Conservation (phyloP, 768 basidiomycete species). For the Termitomyces sp. region DNA sequence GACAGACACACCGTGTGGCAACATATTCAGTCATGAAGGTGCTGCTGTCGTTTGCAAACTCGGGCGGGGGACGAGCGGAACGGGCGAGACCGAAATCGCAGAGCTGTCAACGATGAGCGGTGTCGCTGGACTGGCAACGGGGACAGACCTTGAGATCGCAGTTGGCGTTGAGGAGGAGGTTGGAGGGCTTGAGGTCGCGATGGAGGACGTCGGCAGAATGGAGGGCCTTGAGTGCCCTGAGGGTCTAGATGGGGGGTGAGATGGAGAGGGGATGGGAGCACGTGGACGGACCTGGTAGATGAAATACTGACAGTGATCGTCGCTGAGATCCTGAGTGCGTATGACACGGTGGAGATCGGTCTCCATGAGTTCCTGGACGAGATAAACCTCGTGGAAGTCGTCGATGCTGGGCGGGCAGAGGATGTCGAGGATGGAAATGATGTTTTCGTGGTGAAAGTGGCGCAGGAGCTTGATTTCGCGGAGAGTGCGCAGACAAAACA, state of each 20-base stretch:
- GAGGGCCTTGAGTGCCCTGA: slow-evolving; percentile 90
- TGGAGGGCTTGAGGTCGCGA: slow-evolving; percentile 94
- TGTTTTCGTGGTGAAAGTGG: slow-evolving; percentile 81
- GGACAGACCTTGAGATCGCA: slow-evolving; percentile 83
- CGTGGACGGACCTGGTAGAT: slow-evolving; percentile 72
- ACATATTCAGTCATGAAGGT: slow-evolving; percentile 94
- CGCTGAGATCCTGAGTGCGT: slow-evolving; percentile 86
- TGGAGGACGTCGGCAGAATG: slow-evolving; percentile 95
- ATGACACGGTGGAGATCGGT: slow-evolving; percentile 97
- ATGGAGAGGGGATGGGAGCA: neutral
- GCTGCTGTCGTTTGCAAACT: slow-evolving; percentile 68
- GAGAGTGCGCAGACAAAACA: slow-evolving; percentile 84
- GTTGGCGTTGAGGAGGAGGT: slow-evolving; percentile 91
- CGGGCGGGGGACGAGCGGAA: slow-evolving; percentile 68
- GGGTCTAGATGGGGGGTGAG: slow-evolving; percentile 44
- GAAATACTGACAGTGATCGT: slow-evolving; percentile 97
- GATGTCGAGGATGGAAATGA: slow-evolving; percentile 95
- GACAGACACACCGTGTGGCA: slow-evolving; percentile 64
- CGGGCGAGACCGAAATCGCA: slow-evolving; percentile 89
- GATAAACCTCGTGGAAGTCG: slow-evolving; percentile 77
- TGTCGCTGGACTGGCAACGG: slow-evolving; percentile 1
- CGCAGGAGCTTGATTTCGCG: slow-evolving; percentile 91
- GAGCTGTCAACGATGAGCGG: slow-evolving; percentile 33
- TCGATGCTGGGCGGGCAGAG: slow-evolving; percentile 72
- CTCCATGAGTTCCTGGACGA: slow-evolving; percentile 74